These are phyloP conservation scores for Nannochloris sp. DNA, from an alignment of 139 green algal genomes.

Conservation along the genomic window DNA sequence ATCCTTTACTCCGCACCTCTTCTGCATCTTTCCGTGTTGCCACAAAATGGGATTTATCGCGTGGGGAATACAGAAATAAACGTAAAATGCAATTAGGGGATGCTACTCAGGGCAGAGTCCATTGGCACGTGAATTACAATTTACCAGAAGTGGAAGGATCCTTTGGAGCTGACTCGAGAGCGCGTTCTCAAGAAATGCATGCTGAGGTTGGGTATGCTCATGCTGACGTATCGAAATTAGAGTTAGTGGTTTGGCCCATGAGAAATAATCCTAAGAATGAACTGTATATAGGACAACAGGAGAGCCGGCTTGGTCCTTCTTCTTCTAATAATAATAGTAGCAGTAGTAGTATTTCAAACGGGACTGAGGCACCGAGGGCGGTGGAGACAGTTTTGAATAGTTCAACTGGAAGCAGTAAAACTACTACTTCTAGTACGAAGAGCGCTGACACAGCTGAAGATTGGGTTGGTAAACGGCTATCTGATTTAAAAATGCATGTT, in stretches of 20 bases:
- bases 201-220: constrained; percentile 28
- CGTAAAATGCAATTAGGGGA: background rate
- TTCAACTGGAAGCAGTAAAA: background rate
- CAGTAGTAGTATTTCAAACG: background rate
- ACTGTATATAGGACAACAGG: too few relatives aligned
- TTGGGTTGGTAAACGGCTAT: background rate
- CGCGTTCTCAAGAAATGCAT: constrained; percentile 3
- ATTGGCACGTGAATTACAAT: constrained; percentile 18
- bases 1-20: constrained; percentile 3
- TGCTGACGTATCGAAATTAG: constrained; percentile 8
- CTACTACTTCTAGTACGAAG: background rate
- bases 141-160: constrained; percentile 21
- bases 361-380: background rate
- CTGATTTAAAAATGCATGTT: background rate
- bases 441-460: background rate
- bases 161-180: background rate
- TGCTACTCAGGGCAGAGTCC: constrained; percentile 2
- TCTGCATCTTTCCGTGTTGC: constrained; percentile 11
- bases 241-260: constrained; percentile 23
- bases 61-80: constrained; percentile 10
- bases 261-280: background rate
- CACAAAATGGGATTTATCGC: constrained; percentile 19
- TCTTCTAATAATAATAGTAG: too few relatives aligned
- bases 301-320: too few relatives aligned
- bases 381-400: background rate